Conservation (phyloP, 2,329 filamentous ascomycete genomes). For the Verticillium tricorpus region DNA sequence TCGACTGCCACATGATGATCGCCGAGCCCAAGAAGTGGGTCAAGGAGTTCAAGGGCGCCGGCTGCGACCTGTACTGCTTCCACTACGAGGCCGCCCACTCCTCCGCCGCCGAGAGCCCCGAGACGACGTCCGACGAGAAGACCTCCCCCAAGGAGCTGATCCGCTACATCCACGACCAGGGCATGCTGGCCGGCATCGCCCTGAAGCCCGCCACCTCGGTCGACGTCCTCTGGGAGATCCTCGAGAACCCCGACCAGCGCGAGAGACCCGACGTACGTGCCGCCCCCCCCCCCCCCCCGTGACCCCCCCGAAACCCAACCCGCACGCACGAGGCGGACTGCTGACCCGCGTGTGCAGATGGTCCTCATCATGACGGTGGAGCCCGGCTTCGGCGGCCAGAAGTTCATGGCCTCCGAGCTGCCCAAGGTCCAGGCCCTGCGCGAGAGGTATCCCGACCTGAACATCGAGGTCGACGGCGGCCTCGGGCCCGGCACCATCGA, state of each 20-base stretch:
- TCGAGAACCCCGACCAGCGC: constrained; percentile 66
- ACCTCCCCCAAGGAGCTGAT: constrained; percentile 84
- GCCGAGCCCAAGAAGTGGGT: constrained; percentile 99
- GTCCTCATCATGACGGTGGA: constrained; percentile 97
- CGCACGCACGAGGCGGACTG: no score
- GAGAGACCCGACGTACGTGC: constrained; percentile 82
- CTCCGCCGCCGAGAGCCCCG: constrained; percentile 76
- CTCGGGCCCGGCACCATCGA: constrained; percentile 85
- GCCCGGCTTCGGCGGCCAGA: constrained; percentile 95
- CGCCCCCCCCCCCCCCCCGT: neutral
- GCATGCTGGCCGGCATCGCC: constrained; percentile 87
- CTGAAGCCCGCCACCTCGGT: constrained; percentile 91
- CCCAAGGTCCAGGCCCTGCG: constrained; percentile 87
- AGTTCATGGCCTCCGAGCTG: constrained; percentile 95
- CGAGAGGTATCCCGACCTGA: constrained; percentile 79
- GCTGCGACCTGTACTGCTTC: constrained; percentile 99
- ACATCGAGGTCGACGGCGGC: constrained; percentile 97
- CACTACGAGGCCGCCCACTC: constrained; percentile 97
- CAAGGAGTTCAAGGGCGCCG: constrained; percentile 86
- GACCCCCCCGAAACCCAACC: no score
- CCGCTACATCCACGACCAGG: constrained; percentile 81
- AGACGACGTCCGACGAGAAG: constrained; percentile 60
- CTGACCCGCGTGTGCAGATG: constrained; percentile 60
- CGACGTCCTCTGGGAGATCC: constrained; percentile 85
- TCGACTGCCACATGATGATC: constrained; percentile 99